These are phyloP conservation scores for Solanum gandarillasii DNA, from an alignment of 257 asterid species.

Conservation along the genomic window DNA sequence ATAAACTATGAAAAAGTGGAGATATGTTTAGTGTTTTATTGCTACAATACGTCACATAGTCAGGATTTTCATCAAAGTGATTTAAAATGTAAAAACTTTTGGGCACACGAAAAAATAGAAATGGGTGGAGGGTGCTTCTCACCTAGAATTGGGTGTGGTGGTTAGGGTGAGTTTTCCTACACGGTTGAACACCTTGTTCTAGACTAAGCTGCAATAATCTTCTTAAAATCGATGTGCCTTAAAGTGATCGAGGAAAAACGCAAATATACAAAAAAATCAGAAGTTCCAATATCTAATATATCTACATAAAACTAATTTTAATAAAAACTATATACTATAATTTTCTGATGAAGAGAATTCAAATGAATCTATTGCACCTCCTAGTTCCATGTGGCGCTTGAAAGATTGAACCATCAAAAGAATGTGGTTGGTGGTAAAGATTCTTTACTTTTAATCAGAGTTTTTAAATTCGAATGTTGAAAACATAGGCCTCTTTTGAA, in stretches of 20 bases:
- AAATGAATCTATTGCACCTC: neutral
- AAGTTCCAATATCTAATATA: neutral
- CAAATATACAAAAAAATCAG: neutral
- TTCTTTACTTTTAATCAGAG: neutral
- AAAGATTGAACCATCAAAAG: neutral
- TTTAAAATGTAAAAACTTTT: neutral
- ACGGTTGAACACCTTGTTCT: rapidly evolving
- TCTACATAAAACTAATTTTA: neutral
- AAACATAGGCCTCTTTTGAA: neutral
- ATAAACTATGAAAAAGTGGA: neutral
- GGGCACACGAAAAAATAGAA: neutral
- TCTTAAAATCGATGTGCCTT: neutral
- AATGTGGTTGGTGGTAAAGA: neutral
- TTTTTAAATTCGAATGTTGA: rapidly evolving
- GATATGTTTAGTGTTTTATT: neutral
- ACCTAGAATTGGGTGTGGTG: neutral
- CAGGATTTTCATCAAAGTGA: neutral
- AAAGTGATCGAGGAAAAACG: neutral
- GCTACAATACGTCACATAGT: neutral
- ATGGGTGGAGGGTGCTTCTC: neutral
- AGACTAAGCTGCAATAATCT: neutral
- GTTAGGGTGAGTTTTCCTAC: neutral
- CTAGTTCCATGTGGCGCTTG: neutral
- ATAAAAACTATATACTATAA: neutral
- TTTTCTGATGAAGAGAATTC: neutral